Evolutionary conservation across 2,329 filamentous ascomycete species (phyloP), one percentile per base, ranked within the genome.

Genomic region (Dactylellina cionopaga): DNA sequence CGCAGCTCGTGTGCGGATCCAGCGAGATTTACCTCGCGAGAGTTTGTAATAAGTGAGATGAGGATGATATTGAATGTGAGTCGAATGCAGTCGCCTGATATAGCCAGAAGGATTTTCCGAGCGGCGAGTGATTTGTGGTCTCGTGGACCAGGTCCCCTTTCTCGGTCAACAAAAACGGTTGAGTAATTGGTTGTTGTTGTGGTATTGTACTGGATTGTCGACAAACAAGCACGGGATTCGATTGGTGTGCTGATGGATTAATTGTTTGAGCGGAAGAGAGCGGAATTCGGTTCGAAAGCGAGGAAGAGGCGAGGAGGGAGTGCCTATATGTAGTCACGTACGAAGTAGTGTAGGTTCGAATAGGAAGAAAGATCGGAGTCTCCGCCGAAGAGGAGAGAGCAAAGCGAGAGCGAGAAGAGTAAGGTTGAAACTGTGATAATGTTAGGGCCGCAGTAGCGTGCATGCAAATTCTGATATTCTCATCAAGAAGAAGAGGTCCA

Each of bases 41-140:
- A 46, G 62, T 58, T 58, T 58, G 46, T 64, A 54, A 51, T 37
- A 9, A 27, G 15, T 10, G 19, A 37, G n/a, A n/a, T n/a, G n/a
- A n/a, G n/a, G n/a, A n/a, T n/a, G n/a, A 29, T 27, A n/a, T n/a
- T n/a, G n/a, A 37, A 52, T 13, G 31, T 29, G 56, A 51, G 29
- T 51, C 56, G 58, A 39, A 49, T 22, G 22, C 22, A 41, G 56
- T 70, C 65, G 56, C 17, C 24, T 69, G 64, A 69, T 47, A 10
- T 19, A 15, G 37, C 27, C 39, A 60, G 55, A 35, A n/a, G 47
- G 58, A 52, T 71, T 41, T 64, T 58, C 58, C 56, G 66, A 19
- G 49, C 37, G 56, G 49, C 58, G 49, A 56, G 65, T 63, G 65
- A 63, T 62, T 70, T 5, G 49, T 54, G 52, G 64, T 69, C 64